Evolutionary conservation across 371 early-diverging fungal genomes (phyloP).

Genomic region (Mortierella sp.): DNA sequence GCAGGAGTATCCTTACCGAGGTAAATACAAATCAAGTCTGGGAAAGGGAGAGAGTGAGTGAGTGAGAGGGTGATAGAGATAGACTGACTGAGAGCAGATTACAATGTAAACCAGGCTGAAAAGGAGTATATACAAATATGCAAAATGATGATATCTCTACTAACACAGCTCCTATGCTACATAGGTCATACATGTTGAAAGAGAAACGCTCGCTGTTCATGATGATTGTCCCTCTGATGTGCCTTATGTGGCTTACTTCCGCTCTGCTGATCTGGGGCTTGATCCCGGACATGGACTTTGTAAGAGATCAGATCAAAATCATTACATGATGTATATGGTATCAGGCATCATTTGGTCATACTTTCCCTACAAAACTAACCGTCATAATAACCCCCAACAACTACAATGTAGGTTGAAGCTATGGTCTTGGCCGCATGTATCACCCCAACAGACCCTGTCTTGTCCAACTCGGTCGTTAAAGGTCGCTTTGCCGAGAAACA

Average conservation of each 20-base stretch:
- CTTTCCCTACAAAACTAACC: neutral
- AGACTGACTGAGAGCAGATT: neutral
- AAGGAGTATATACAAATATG: no score
- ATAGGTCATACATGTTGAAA: conserved; percentile 68
- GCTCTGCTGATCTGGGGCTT: conserved; percentile 77
- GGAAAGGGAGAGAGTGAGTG: no score
- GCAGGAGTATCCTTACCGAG: conserved; percentile 87
- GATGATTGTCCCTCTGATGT: conserved; percentile 89
- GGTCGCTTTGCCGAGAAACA: conserved; percentile 94
- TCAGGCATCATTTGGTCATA: no score
- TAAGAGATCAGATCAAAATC: conserved; percentile 51
- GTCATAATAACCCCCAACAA: neutral
- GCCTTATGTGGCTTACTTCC: conserved; percentile 88
- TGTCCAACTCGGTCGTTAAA: conserved; percentile 94
- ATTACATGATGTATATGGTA: no score
- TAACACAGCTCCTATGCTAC: neutral
- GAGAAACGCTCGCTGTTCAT: conserved; percentile 80
- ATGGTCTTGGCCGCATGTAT: conserved; percentile 90
- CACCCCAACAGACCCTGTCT: conserved; percentile 97
- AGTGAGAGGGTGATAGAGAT: no score
- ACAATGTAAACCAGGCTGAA: neutral
- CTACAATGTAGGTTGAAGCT: conserved; percentile 65
- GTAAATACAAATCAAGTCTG: conserved; percentile 39
- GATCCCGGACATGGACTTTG: conserved; percentile 74
- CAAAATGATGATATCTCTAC: neutral